Conservation (phyloP, 2,329 filamentous ascomycete species). For the Aspergillus ruber region DNA sequence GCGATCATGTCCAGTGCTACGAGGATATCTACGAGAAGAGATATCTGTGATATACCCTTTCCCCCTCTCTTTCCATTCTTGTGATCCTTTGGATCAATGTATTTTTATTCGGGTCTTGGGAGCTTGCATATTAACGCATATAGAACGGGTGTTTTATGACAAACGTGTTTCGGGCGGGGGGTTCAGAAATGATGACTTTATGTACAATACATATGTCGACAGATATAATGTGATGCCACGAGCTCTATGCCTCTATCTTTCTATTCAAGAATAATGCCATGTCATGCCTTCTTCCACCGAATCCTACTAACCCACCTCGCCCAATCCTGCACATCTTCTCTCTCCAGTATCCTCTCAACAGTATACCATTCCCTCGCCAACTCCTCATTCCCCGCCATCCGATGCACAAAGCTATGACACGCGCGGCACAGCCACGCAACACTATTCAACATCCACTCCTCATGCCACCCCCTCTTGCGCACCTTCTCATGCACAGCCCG, state of each 20-base stretch:
- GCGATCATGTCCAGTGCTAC: slow-evolving; percentile 83
- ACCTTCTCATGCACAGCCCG: slow-evolving; percentile 68
- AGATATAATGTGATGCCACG: neutral
- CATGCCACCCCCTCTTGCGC: slow-evolving; percentile 72
- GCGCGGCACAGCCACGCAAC: slow-evolving; percentile 82
- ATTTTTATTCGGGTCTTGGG: slow-evolving; percentile 5
- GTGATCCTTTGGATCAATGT: slow-evolving; percentile 4
- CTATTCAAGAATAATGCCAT: no score
- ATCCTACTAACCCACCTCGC: slow-evolving; percentile 66
- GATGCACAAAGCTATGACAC: slow-evolving; percentile 77
- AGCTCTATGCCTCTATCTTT: neutral
- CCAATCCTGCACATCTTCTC: slow-evolving; percentile 67
- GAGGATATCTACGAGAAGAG: slow-evolving; percentile 72
- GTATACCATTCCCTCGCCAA: slow-evolving; percentile 67
- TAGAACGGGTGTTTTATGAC: neutral
- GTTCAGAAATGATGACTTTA: neutral
- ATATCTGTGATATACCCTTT: slow-evolving; percentile 26
- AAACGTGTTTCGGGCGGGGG: neutral
- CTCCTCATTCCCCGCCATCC: slow-evolving; percentile 68
- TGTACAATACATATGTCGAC: neutral
- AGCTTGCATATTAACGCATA: neutral
- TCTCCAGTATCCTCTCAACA: slow-evolving; percentile 61
- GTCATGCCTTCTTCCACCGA: slow-evolving; percentile 61
- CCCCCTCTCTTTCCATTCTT: neutral
- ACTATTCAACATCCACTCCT: slow-evolving; percentile 65